phyloP scores from a whole-genome alignment of 1,139 yeast genomes.

The Yamadazyma siamensis region DNA sequence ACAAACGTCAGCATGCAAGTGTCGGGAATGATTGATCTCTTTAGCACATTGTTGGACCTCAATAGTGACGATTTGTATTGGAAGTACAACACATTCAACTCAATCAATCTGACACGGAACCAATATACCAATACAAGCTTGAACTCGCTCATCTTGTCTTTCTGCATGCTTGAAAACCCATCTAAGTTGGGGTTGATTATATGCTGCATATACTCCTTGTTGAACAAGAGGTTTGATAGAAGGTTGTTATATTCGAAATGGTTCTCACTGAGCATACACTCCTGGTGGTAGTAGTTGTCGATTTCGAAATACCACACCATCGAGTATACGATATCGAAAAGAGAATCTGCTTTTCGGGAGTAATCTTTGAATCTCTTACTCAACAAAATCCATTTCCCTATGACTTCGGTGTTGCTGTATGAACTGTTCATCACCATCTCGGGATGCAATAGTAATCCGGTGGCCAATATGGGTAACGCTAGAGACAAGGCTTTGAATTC shows the following conservation, averaged over 20 bases:
- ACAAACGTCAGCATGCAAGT: conserved; percentile 12
- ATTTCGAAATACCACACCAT: conserved; percentile 30
- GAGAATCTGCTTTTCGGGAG: conserved; percentile 17
- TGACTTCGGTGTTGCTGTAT: conserved; percentile 14
- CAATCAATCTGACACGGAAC: conserved; percentile 28
- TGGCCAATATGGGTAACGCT: conserved; percentile 19
- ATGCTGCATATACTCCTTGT: conserved; percentile 22
- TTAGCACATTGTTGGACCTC: conserved; percentile 23
- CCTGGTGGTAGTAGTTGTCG: conserved; percentile 22
- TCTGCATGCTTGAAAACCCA: conserved; percentile 4
- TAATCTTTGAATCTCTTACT: conserved; percentile 21
- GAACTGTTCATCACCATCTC: conserved; percentile 6
- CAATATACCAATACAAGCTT: conserved; percentile 23
- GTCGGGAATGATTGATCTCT: conserved; percentile 27
- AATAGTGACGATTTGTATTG: conserved; percentile 30
- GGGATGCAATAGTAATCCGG: conserved; percentile 21
- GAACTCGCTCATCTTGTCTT: conserved; percentile 14
- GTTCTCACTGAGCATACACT: conserved; percentile 22
- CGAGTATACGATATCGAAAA: conserved; percentile 25
- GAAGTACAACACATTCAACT: conserved; percentile 28
- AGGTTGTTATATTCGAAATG: conserved; percentile 32
- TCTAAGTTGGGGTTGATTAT: conserved; percentile 8
- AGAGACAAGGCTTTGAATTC: conserved; percentile 16
- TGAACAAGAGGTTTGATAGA: conserved; percentile 25
- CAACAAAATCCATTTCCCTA: conserved; percentile 22